Conservation (phyloP, 768 basidiomycete species). For the Suillus cothurnatus region DNA sequence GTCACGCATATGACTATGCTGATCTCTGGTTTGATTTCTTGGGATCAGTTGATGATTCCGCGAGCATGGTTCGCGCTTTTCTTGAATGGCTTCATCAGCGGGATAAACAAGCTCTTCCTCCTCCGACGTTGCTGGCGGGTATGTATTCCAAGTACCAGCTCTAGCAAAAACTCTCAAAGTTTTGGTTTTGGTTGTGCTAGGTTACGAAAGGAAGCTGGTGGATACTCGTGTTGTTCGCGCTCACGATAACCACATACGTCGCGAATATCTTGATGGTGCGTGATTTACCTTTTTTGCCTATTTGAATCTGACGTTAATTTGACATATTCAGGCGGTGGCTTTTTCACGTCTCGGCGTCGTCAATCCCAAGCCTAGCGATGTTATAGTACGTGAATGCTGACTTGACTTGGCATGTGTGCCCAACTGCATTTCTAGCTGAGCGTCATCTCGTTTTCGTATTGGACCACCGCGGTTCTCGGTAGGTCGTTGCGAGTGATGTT, state of each 20-base stretch:
- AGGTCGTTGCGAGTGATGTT: background rate
- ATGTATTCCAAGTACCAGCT: constrained; percentile 3
- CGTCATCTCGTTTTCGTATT: constrained; percentile 45
- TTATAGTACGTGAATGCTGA: background rate
- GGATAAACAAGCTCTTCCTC: constrained; percentile 50
- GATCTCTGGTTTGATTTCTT: constrained; percentile 12
- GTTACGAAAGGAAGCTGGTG: constrained; percentile 41
- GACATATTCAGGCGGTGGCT: background rate
- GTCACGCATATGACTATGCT: constrained; percentile 13
- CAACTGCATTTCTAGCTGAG: constrained; percentile 21
- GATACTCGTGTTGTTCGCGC: constrained; percentile 36
- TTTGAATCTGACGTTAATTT: background rate
- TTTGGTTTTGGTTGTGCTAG: constrained; percentile 25
- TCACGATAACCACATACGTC: constrained; percentile 37
- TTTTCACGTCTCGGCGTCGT: background rate
- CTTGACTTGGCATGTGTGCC: background rate
- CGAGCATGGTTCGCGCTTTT: constrained; percentile 50
- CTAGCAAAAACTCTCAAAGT: background rate
- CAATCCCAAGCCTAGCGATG: background rate
- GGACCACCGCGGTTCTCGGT: constrained; percentile 49
- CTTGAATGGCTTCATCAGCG: constrained; percentile 48
- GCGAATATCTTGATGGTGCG: constrained; percentile 44
- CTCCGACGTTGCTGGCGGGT: constrained; percentile 57
- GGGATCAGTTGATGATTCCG: constrained; percentile 24
- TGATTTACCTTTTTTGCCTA: background rate